Conservation (phyloP, 1,284 basidiomycete genomes). For the Cerioporus squamosus region DNA sequence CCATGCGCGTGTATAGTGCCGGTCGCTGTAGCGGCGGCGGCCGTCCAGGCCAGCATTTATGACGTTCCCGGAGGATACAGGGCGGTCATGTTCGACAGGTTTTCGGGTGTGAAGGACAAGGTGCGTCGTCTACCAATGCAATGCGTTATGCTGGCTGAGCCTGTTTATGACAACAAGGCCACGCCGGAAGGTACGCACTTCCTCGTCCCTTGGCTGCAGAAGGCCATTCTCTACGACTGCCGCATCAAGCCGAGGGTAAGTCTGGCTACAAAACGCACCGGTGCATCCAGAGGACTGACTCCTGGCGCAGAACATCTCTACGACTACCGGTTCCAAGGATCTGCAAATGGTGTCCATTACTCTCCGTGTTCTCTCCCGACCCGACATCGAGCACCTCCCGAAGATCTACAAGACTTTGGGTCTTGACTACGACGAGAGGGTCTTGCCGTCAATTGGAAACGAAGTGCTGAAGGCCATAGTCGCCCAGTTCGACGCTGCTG, state of each 20-base stretch:
- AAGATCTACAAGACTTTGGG: constrained; percentile 97
- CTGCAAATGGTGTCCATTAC: constrained; percentile 98
- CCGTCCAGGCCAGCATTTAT: constrained; percentile 82
- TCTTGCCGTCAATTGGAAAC: constrained; percentile 93
- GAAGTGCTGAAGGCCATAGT: constrained; percentile 98
- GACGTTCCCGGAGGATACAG: constrained; percentile 94
- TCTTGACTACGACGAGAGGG: constrained; percentile 96
- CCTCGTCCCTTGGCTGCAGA: constrained; percentile 93
- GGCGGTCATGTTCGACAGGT: constrained; percentile 99
- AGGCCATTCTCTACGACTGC: constrained; percentile 97
- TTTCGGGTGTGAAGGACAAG: constrained; percentile 87
- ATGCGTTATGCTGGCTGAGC: neutral
- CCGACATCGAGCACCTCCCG: constrained; percentile 87
- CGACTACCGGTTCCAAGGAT: constrained; percentile 95
- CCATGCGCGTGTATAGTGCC: constrained; percentile 60
- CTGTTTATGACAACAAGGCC: constrained; percentile 47
- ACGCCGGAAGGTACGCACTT: constrained; percentile 97
- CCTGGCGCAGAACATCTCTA: constrained; percentile 84
- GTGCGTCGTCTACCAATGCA: constrained; percentile 43
- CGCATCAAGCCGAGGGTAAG: constrained; percentile 93
- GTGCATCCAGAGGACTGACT: neutral
- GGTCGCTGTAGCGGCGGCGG: constrained; percentile 67
- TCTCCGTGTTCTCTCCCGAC: constrained; percentile 93
- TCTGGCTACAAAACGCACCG: neutral
- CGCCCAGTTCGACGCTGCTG: constrained; percentile 98